phyloP scores from a whole-genome alignment of 495 filamentous ascomycete species.

The Penicillium samsonianum region DNA sequence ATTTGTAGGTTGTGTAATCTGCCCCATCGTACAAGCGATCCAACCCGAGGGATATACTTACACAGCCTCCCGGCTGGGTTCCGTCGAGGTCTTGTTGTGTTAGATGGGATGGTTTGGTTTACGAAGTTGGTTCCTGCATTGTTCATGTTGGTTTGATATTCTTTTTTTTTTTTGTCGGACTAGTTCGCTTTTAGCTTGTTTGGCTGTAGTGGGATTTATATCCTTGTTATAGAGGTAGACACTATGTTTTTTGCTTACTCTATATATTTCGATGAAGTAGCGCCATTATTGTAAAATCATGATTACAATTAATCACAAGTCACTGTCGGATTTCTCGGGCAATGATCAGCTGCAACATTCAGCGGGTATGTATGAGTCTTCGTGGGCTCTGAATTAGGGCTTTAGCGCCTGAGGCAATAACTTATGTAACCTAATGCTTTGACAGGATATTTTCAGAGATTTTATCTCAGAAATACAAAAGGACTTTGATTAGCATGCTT shows the following conservation, averaged over 20 bases:
- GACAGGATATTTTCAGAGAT: not conserved
- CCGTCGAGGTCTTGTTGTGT: not conserved
- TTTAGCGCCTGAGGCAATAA: not conserved
- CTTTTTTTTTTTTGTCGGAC: not conserved
- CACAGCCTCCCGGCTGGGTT: not conserved
- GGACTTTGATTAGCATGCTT: not conserved
- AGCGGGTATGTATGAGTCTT: not conserved
- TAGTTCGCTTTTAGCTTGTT: not conserved
- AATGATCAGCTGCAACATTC: not conserved
- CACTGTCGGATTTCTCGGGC: not conserved
- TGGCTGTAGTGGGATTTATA: too few relatives aligned
- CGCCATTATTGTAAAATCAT: not conserved
- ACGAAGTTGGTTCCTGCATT: not conserved
- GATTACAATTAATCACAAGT: not conserved
- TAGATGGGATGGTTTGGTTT: not conserved
- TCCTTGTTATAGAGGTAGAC: not conserved
- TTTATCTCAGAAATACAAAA: not conserved
- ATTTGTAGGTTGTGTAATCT: conserved; percentile 1
- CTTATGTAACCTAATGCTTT: not conserved
- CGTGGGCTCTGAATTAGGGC: not conserved
- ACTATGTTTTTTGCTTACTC: not conserved
- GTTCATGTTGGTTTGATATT: not conserved
- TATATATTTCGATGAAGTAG: not conserved
- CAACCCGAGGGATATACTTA: not conserved
- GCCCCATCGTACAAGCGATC: conserved; percentile 3